A percentile compares a stretch with the other conserved stretches of the same genome.
phyloP scores from a whole-genome alignment of 129 eudicot genomes.

The Smallanthus sonchifolius region DNA sequence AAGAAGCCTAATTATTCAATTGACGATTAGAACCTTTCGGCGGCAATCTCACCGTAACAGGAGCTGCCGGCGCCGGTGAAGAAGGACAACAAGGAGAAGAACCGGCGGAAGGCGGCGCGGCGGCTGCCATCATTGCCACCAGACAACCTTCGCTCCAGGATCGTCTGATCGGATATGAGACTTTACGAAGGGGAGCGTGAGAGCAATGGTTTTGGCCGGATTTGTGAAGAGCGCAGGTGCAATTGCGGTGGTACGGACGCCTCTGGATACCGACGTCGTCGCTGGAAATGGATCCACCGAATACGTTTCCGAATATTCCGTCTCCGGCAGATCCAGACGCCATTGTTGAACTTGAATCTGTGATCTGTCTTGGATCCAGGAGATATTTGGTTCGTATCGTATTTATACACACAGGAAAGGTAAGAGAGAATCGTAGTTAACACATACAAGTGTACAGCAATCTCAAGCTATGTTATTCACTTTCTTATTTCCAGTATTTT shows the following conservation, averaged over 20 bases:
- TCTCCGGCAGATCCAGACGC: too few relatives aligned
- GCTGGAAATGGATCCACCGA: constrained; percentile 43
- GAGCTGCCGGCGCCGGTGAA: neutral
- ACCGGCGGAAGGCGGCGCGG: constrained; percentile 27
- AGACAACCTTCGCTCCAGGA: constrained; percentile 58
- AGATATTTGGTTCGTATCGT: too few relatives aligned
- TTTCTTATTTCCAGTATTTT: too few relatives aligned
- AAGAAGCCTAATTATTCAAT: neutral
- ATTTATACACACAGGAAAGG: too few relatives aligned
- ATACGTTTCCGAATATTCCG: constrained; percentile 26
- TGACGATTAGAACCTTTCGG: constrained; percentile 3
- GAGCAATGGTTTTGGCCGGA: constrained; percentile 17
- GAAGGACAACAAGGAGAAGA: too few relatives aligned
- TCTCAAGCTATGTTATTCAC: too few relatives aligned
- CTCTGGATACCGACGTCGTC: constrained; percentile 28
- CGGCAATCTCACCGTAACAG: constrained; percentile 25
- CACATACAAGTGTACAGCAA: too few relatives aligned
- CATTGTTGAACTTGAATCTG: too few relatives aligned
- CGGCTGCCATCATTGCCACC: constrained; percentile 28
- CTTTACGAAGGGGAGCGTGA: constrained; percentile 12
- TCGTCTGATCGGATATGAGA: constrained; percentile 45
- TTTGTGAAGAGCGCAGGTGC: constrained; percentile 60
- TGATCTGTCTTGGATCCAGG: too few relatives aligned
- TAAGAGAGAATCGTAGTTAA: too few relatives aligned
- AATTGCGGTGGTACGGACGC: constrained; percentile 65